A percentile compares a stretch with the other conserved stretches of the same genome.
phyloP scores from a whole-genome alignment of 2,329 filamentous ascomycete genomes.

The Clonostachys sp. region DNA sequence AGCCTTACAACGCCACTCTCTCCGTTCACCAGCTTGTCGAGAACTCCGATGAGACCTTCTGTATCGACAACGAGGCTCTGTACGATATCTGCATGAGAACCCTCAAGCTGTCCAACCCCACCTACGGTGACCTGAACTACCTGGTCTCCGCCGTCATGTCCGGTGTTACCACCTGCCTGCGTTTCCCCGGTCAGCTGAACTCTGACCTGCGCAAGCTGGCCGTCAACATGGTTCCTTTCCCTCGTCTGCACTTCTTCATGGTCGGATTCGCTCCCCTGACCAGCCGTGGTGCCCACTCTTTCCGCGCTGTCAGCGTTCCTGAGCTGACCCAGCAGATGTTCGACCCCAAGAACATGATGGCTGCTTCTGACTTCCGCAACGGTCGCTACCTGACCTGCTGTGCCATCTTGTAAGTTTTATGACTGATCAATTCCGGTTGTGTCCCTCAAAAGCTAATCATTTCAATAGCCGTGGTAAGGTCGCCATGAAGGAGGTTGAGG shows the following conservation, averaged over 20 bases:
- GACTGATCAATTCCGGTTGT: background rate
- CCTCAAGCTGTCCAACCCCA: slow-evolving; percentile 96
- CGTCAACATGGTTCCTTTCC: slow-evolving; percentile 99
- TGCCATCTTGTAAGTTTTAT: slow-evolving; percentile 79
- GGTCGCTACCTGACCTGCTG: slow-evolving; percentile 99
- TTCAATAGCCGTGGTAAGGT: slow-evolving; percentile 83
- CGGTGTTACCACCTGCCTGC: slow-evolving; percentile 95
- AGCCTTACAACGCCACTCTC: slow-evolving; percentile 99
- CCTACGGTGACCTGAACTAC: slow-evolving; percentile 99
- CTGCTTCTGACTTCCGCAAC: slow-evolving; percentile 99
- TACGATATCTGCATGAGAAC: slow-evolving; percentile 99
- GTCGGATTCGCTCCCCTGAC: slow-evolving; percentile 98
- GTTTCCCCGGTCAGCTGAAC: slow-evolving; percentile 99
- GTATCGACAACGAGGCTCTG: slow-evolving; percentile 99
- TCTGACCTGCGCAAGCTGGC: slow-evolving; percentile 99
- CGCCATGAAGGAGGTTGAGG: slow-evolving; percentile 99
- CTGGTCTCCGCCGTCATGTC: slow-evolving; percentile 99
- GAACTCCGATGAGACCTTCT: slow-evolving; percentile 99
- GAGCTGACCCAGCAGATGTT: slow-evolving; percentile 99
- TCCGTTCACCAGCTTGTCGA: slow-evolving; percentile 99
- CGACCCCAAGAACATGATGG: slow-evolving; percentile 99
- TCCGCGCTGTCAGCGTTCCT: slow-evolving; percentile 95
- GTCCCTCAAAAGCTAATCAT: slow-evolving; percentile 6
- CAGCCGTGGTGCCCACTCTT: slow-evolving; percentile 77
- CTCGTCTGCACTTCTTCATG: slow-evolving; percentile 99